Conservation (phyloP, 176 grass and related monocot species). For the Calamus simplicifolius region DNA sequence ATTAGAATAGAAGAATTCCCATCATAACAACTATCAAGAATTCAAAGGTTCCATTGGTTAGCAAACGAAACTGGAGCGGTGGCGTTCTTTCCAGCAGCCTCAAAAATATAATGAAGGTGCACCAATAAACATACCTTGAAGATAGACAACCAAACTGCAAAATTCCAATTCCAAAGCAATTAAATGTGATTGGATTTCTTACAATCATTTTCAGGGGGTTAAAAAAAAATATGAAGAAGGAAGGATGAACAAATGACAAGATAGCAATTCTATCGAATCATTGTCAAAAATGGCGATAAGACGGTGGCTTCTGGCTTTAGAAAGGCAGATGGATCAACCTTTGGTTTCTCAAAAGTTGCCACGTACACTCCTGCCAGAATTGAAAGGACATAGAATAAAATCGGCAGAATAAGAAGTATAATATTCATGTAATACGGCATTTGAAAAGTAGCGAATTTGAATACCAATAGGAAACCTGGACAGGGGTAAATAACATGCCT, state of each 20-base stretch:
- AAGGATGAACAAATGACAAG: too few relatives aligned
- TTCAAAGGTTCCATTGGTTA: neutral
- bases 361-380: slow-evolving; percentile 63
- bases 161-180: slow-evolving; percentile 1
- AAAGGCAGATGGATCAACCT: slow-evolving; percentile 81
- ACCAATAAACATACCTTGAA: slow-evolving; percentile 80
- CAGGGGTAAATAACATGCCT: too few relatives aligned
- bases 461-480: too few relatives aligned
- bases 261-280: slow-evolving; percentile 4
- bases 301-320: slow-evolving; percentile 69
- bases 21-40: slow-evolving; percentile 58
- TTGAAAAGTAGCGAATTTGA: too few relatives aligned
- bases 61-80: slow-evolving; percentile 61
- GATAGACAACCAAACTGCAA: slow-evolving; percentile 84
- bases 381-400: neutral
- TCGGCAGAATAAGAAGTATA: too few relatives aligned
- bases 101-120: slow-evolving; percentile 63
- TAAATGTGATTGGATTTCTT: neutral
- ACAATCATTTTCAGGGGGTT: neutral
- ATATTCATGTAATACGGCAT: too few relatives aligned
- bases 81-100: slow-evolving; percentile 46
- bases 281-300: slow-evolving; percentile 78
- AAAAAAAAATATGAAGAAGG: too few relatives aligned
- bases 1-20: slow-evolving; percentile 92
- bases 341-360: slow-evolving; percentile 92